Base-by-base conservation (phyloP, 768 basidiomycete species). In the Tulasnella sp. region DNA sequence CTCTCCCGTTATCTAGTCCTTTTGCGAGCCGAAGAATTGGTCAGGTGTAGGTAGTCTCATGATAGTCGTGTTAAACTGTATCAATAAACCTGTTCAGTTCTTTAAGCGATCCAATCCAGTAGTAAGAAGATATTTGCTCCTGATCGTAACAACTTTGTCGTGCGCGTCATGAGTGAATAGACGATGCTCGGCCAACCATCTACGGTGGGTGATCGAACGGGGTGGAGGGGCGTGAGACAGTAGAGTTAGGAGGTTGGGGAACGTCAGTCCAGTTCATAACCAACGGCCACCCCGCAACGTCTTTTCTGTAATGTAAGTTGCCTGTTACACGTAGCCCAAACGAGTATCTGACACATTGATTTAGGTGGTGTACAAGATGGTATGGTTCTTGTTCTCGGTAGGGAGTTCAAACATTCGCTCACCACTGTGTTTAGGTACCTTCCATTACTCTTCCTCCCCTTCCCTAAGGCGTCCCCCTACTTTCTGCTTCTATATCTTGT, bases 381-480 rank as follows among this genome's bases (percentile, higher is more conserved):
- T 64, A 64, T 64, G 1, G 12, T 12, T 64, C 2, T 31, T 31
- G 31, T 12, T 25, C n/a, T 25, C 9, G 25, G 2, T 31, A 14
- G 2, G 29, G 29, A 25, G 1, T 64, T 64, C 31, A 25, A 31
- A 64, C 58, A 12, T 64, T 64, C 25, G 29, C 58, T 64, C 58
- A 64, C 25, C 58, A 1, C 31, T 1, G n/a, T 3, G 19, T 64
- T 64, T 64, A 78, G 79, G 79, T 79, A 78, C 69, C 70, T 79
- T 17, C 78, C 78, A 19, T 69, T 79, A 38, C 72, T 79, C 25
- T 75, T 80, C 45, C 71, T 80, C 19, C 79, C 77, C 22, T 79
- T 94, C 25, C 93, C 93, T 2, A 92, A 89, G 1, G 92, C 93
- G 1, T 88, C 91, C 11, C 91, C 93, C 0, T 94, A 88, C 81